Base-by-base conservation (phyloP, 768 basidiomycete species). In the Tricholoma saponaceum region DNA sequence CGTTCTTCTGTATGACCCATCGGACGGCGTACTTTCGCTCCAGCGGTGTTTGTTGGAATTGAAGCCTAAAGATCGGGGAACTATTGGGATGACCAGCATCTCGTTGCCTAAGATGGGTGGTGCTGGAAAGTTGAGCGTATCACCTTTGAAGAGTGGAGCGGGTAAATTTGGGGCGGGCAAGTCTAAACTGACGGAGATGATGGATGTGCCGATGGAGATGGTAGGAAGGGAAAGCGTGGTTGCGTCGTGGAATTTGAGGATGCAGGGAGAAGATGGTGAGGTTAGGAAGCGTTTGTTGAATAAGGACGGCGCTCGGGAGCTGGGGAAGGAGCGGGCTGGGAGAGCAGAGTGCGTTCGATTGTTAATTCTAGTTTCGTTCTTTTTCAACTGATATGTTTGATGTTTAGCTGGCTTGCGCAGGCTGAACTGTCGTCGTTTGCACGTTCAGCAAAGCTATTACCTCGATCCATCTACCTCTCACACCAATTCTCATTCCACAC, bases 1-100 rank as follows among this genome's bases (percentile, higher is more conserved):
- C 57, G 59, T 89, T 3, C 76, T 90, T 16, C 63, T 90, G 2
- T 89, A 91, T 62, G 86, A 90, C 64, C 82, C 86, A 0, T 69
- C 68, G 0, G 81, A 83, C 39, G 81, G 82, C 0, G 70, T 47
- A 9, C 43, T 44, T 8, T 44, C 43, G 4, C 22, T 44, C 4
- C 9, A 10, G 20, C 43, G 43, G 22, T 44, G 43, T 23, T 10
- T 13, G 20, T 2, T 44, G 7, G 43, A 44, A 13, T 9, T 22
- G 20, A 22, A 13, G 22, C 35, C 35, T 12, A 35, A 5, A 12
- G 35, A 35, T 35, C 35, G 35, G 12, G 35, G 35, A 4, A 35
- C 35, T 3, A 35, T 35, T 14, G 64, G 70, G 2, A 70, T 64
- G 3, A 83, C 81, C 20, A 86, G 86, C 56, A 79, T 85, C 39